A percentile compares a stretch with the other conserved stretches of the same genome.
These are phyloP conservation scores for Litchi chinensis DNA, from an alignment of 345 rosid genomes.

Conservation along the genomic window DNA sequence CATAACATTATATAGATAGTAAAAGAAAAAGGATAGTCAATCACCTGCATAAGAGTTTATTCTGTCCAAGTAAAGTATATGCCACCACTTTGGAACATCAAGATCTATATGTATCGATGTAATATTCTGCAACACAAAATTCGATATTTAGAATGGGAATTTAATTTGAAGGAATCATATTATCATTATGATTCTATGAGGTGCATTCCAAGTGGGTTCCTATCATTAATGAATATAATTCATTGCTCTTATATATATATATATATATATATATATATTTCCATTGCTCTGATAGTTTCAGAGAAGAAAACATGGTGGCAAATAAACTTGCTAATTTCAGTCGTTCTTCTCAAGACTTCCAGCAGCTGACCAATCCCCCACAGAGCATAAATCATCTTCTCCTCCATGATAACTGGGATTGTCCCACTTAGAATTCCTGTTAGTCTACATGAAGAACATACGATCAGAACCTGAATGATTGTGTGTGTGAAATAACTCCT, in stretches of 20 bases:
- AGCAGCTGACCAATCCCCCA: not conserved
- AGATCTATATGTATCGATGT: conserved; percentile 71
- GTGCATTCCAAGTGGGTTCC: not conserved
- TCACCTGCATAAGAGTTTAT: conserved; percentile 80
- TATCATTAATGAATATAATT: not conserved
- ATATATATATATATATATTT: no score
- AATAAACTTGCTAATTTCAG: not conserved
- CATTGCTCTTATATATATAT: not conserved
- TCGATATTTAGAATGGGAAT: conserved; percentile 29
- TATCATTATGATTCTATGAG: not conserved
- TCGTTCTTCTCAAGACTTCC: not conserved
- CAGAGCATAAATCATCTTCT: not conserved
- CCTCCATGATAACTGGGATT: not conserved
- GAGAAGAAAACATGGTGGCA: not conserved
- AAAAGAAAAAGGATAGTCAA: conserved; percentile 8
- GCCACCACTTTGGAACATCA: conserved; percentile 80
- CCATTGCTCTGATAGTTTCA: not conserved
- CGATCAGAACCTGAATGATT: not conserved
- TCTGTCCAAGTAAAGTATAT: conserved; percentile 67
- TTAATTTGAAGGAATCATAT: conserved; percentile 15
- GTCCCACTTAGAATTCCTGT: not conserved
- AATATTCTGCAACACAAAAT: conserved; percentile 66
- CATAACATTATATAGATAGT: not conserved
- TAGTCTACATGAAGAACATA: not conserved
- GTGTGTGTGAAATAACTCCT: not conserved